Percentiles rank a stretch among this genome's conserved stretches.
phyloP scores from a whole-genome alignment of 768 basidiomycete species.

The Saitozyma podzolica region DNA sequence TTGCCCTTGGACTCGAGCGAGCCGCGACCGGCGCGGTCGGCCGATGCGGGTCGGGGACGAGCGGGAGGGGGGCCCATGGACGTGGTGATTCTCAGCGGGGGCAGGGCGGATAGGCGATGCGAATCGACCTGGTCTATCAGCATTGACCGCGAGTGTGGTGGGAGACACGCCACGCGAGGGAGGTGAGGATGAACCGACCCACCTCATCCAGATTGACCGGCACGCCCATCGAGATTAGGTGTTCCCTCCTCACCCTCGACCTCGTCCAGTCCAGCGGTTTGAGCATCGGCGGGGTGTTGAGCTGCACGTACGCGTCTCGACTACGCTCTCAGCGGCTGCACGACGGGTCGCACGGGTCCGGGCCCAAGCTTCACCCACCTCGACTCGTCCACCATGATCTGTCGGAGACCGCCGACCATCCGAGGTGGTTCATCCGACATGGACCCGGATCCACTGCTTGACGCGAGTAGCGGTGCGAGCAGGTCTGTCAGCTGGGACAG shows the following conservation, averaged over 20 bases:
- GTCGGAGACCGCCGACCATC: slow-evolving; percentile 75
- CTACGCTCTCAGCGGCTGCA: slow-evolving; percentile 54
- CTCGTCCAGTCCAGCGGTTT: slow-evolving; percentile 93
- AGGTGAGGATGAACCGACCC: slow-evolving; percentile 54
- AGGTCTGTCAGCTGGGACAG: slow-evolving; percentile 66
- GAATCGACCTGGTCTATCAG: slow-evolving; percentile 39
- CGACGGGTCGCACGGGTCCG: too few species aligned
- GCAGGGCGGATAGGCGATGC: slow-evolving; percentile 56
- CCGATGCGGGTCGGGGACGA: not conserved
- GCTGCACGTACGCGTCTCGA: slow-evolving; percentile 73
- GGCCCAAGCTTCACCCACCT: slow-evolving; percentile 62
- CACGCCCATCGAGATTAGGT: slow-evolving; percentile 85
- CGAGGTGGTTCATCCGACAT: slow-evolving; percentile 72
- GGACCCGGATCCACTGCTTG: slow-evolving; percentile 56
- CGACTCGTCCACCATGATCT: slow-evolving; percentile 67
- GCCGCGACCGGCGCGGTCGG: not conserved
- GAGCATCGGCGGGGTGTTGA: slow-evolving; percentile 68
- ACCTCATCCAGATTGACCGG: slow-evolving; percentile 95
- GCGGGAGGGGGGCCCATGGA: slow-evolving; percentile 56
- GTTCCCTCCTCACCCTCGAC: slow-evolving; percentile 83
- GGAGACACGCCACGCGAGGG: not conserved
- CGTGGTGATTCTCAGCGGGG: slow-evolving; percentile 77
- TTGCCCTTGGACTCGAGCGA: slow-evolving; percentile 52
- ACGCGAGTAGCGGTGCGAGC: slow-evolving; percentile 51
- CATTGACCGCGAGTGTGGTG: not conserved